Percentiles rank a stretch among this genome's conserved stretches.
Evolutionary conservation across 441 rosid species (phyloP).

Genomic region (Sinapis alba): DNA sequence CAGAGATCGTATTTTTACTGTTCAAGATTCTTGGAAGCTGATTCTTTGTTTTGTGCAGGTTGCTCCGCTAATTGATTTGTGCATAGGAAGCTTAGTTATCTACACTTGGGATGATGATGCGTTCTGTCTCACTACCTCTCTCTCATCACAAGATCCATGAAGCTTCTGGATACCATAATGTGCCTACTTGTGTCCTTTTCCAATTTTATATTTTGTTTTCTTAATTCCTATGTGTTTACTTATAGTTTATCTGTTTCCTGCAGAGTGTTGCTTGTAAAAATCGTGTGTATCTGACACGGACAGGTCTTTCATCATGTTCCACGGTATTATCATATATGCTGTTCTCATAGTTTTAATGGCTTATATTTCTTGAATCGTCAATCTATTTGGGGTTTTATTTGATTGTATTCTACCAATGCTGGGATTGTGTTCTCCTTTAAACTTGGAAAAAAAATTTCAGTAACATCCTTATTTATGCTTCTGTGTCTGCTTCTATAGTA

Average conservation of each 20-base stretch:
- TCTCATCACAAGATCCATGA: constrained; percentile 50
- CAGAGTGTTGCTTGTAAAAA: constrained; percentile 54
- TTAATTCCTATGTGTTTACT: background rate
- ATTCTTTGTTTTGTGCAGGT: constrained; percentile 17
- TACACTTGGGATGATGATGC: constrained; percentile 66
- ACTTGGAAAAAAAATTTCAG: too few species aligned
- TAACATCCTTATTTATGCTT: background rate
- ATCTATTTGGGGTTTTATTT: background rate
- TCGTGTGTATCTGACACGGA: constrained; percentile 45
- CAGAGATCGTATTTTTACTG: background rate
- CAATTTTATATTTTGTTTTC: background rate
- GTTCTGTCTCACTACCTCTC: constrained; percentile 52
- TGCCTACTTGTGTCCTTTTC: constrained; percentile 35
- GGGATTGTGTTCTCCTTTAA: background rate
- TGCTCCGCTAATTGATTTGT: constrained; percentile 11
- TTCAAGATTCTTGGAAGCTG: constrained; percentile 11
- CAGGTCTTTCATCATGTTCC: constrained; percentile 57
- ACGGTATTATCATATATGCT: constrained; percentile 47
- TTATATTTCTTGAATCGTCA: background rate
- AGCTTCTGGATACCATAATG: constrained; percentile 46
- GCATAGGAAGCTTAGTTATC: constrained; percentile 1
- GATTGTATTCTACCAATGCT: background rate
- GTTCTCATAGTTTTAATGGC: constrained; percentile 3
- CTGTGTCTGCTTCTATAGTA: background rate
- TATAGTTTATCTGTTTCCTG: background rate